These are phyloP conservation scores for Leccinellum albellum DNA, from an alignment of 768 basidiomycete species.

Conservation along the genomic window DNA sequence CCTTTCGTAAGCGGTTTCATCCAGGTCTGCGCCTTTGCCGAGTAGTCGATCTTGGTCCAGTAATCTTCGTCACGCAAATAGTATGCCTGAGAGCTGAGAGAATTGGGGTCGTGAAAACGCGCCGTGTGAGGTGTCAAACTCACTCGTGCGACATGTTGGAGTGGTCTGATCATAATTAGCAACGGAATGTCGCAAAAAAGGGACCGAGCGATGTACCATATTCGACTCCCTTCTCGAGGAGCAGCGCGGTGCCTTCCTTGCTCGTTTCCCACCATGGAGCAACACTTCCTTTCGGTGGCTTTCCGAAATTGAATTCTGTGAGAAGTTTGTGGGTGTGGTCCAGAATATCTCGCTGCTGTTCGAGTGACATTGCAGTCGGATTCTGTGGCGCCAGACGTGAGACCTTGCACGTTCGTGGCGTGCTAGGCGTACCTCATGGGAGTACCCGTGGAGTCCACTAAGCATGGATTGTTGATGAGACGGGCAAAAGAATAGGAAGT, in stretches of 20 bases:
- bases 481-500: not conserved
- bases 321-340: conserved; percentile 62
- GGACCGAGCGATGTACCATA: conserved; percentile 46
- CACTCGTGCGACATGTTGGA: conserved; percentile 56
- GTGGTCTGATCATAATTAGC: conserved; percentile 40
- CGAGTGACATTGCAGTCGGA: conserved; percentile 51
- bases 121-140: not conserved
- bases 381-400: conserved; percentile 37
- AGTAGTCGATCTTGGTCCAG: conserved; percentile 73
- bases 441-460: conserved; percentile 68
- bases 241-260: conserved; percentile 58
- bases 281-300: conserved; percentile 58
- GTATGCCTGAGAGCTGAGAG: conserved; percentile 53
- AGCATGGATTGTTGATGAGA: not conserved
- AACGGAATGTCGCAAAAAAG: not conserved
- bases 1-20: conserved; percentile 71
- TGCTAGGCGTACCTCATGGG: conserved; percentile 49
- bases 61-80: conserved; percentile 64
- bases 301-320: conserved; percentile 60
- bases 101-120: not conserved
- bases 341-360: conserved; percentile 71
- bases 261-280: conserved; percentile 82
- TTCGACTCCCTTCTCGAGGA: conserved; percentile 70
- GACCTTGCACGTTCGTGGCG: not conserved
- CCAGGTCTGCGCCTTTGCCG: conserved; percentile 56